A percentile compares a stretch with the other conserved stretches of the same genome.
Evolutionary conservation across 2,329 filamentous ascomycete species (phyloP).

Genomic region (Neopestalotiopsis sp.): DNA sequence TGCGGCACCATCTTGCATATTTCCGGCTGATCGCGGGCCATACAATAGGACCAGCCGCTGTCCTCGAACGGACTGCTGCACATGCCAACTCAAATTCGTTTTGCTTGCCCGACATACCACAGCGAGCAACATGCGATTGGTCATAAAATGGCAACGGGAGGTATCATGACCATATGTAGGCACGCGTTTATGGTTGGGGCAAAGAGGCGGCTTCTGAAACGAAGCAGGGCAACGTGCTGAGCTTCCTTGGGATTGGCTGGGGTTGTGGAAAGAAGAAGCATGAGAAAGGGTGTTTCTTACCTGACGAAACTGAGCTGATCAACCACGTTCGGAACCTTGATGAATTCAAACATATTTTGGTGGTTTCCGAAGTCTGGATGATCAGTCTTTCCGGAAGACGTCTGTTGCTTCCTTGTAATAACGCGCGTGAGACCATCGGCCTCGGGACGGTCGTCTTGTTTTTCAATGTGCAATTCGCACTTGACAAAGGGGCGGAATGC

Average conservation of each 20-base stretch:
- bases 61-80: slow-evolving; percentile 31
- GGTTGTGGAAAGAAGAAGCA: slow-evolving; percentile 2
- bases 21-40: neutral
- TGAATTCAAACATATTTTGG: slow-evolving; percentile 63
- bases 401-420: slow-evolving; percentile 64
- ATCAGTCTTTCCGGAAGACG: slow-evolving; percentile 57
- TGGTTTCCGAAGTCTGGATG: slow-evolving; percentile 66
- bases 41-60: slow-evolving; percentile 22
- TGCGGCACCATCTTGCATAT: slow-evolving; percentile 12
- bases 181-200: slow-evolving; percentile 3
- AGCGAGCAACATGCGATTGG: slow-evolving; percentile 26
- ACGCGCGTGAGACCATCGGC: slow-evolving; percentile 49
- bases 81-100: slow-evolving; percentile 28
- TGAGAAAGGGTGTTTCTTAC: slow-evolving; percentile 51
- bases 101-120: slow-evolving; percentile 24
- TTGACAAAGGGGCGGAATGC: slow-evolving; percentile 76
- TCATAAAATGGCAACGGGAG: slow-evolving; percentile 14
- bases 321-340: slow-evolving; percentile 61
- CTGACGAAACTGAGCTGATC: slow-evolving; percentile 75
- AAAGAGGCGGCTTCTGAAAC: neutral
- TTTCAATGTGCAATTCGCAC: slow-evolving; percentile 82
- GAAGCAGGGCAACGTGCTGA: neutral
- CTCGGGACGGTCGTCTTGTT: slow-evolving; percentile 42
- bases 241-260: neutral
- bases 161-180: slow-evolving; percentile 25